Percentiles rank a stretch among this genome's conserved stretches.
phyloP scores from a whole-genome alignment of 2,329 filamentous ascomycete genomes.

The Waltergamsia citrina region DNA sequence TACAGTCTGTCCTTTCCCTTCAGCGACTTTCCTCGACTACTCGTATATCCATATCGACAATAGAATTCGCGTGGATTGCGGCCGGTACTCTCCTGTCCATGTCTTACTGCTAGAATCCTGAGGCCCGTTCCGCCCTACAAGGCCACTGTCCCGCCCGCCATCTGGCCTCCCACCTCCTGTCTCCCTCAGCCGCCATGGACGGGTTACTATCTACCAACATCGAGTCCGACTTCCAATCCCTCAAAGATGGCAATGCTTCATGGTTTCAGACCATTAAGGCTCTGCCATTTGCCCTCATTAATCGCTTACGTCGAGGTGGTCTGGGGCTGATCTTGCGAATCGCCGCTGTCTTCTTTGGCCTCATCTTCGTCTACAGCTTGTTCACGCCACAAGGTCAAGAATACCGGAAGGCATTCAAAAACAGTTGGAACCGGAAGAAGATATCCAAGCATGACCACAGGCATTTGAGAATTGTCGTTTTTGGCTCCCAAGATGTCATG shows the following conservation, averaged over 20 bases:
- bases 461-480: constrained; percentile 40
- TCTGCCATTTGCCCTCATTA: constrained; percentile 28
- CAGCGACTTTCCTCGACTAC: too few relatives aligned
- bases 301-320: constrained; percentile 27
- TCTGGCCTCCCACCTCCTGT: too few relatives aligned
- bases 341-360: constrained; percentile 12
- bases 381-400: constrained; percentile 10
- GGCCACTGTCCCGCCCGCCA: too few relatives aligned
- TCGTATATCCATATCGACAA: too few relatives aligned
- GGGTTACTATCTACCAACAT: not conserved
- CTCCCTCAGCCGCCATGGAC: not conserved
- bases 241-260: not conserved
- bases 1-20: too few relatives aligned
- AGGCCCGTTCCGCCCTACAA: too few relatives aligned
- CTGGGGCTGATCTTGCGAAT: constrained; percentile 18
- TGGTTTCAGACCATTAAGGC: constrained; percentile 8
- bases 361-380: constrained; percentile 17
- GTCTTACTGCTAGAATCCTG: too few relatives aligned
- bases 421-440: constrained; percentile 10
- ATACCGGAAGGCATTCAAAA: constrained; percentile 14
- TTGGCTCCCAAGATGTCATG: constrained; percentile 37
- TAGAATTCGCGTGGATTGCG: too few relatives aligned
- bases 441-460: constrained; percentile 17
- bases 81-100: too few relatives aligned
- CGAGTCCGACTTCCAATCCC: not conserved